Conservation (phyloP, 352 stramenopile genomes). For the Globisporangium camurandrum region DNA sequence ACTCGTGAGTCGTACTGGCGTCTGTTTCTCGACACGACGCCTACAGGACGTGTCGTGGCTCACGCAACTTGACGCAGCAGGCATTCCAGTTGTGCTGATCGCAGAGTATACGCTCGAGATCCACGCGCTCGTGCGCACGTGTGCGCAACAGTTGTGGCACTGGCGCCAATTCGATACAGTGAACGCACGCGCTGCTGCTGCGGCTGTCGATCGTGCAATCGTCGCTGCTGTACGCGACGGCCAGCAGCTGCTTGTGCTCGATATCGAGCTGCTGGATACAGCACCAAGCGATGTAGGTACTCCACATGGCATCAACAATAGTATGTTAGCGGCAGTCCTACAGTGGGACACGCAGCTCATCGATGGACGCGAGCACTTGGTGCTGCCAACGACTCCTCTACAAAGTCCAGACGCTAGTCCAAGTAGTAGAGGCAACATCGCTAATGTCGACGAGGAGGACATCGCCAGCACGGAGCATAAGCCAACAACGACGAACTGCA, state of each 20-base stretch:
- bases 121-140: conserved; percentile 35
- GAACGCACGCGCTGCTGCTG: conserved; percentile 20
- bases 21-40: conserved; percentile 32
- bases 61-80: conserved; percentile 16
- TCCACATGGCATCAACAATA: background rate
- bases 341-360: conserved; percentile 21
- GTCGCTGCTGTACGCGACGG: conserved; percentile 28
- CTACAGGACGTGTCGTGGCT: conserved; percentile 40
- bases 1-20: conserved; percentile 17
- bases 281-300: too few relatives aligned
- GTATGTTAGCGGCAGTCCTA: conserved; percentile 20
- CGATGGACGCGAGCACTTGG: conserved; percentile 17
- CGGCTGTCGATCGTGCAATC: conserved; percentile 28
- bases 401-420: background rate
- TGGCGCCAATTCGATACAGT: conserved; percentile 43
- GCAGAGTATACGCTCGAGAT: conserved; percentile 29
- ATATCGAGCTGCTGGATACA: conserved; percentile 44
- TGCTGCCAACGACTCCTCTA: conserved; percentile 1
- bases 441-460: background rate
- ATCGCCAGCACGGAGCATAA: background rate
- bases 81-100: conserved; percentile 32
- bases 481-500: background rate
- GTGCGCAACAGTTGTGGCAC: conserved; percentile 27
- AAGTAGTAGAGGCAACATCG: background rate
- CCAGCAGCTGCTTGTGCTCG: conserved; percentile 50